Conservation (phyloP, 73 alveolate genomes). For the Paramecium tetraurelia region DNA sequence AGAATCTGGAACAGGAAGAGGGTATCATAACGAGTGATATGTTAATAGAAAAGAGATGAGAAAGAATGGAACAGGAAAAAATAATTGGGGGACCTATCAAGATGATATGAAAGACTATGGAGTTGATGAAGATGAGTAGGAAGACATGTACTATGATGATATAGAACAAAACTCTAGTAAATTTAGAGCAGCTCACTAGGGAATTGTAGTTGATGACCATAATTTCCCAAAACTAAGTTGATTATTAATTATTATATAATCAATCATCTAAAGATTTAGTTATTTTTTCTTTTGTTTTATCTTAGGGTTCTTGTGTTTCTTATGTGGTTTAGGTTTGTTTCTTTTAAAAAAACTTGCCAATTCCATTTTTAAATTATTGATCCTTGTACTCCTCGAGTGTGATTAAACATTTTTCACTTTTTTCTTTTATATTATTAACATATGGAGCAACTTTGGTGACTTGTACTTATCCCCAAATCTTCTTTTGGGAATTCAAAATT, state of each 20-base stretch:
- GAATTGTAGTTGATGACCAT: not conserved
- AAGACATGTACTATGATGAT: not conserved
- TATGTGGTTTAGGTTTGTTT: not conserved
- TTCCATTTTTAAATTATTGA: constrained; percentile 44
- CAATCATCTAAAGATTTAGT: constrained; percentile 30
- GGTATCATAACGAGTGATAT: not conserved
- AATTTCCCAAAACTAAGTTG: not conserved
- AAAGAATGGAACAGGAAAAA: constrained; percentile 15
- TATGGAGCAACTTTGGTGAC: constrained; percentile 6
- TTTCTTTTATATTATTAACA: constrained; percentile 18
- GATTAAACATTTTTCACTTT: constrained; percentile 37
- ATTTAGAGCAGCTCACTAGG: not conserved
- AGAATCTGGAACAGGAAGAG: constrained; percentile 28
- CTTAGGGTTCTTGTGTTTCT: not conserved
- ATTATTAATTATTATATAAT: not conserved
- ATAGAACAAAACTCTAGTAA: not conserved
- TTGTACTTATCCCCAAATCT: not conserved
- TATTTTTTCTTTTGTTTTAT: not conserved
- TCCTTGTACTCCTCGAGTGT: constrained; percentile 50
- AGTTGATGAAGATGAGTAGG: not conserved
- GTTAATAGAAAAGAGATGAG: constrained; percentile 38
- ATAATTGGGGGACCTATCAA: constrained; percentile 32
- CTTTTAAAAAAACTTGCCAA: constrained; percentile 40
- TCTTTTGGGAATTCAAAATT: constrained; percentile 25
- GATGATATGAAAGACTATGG: constrained; percentile 10